These are phyloP conservation scores for Geosmithia putterillii DNA, from an alignment of 2,329 filamentous ascomycete species.

Conservation along the genomic window DNA sequence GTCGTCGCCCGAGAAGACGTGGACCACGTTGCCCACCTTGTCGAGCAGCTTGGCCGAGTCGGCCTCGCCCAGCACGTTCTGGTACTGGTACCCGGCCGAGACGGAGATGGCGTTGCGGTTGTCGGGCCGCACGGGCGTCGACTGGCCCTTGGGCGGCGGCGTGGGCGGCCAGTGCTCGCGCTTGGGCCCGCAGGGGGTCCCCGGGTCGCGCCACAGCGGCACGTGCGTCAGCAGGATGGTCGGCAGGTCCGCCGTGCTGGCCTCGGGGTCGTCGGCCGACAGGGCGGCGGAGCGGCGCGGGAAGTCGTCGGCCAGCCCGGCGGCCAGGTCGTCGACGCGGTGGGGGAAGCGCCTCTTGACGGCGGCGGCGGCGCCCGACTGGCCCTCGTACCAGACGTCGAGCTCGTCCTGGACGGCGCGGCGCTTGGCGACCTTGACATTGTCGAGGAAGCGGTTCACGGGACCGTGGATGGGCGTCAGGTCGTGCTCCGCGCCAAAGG, in stretches of 20 bases:
- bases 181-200: constrained; percentile 76
- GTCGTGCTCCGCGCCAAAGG: constrained; percentile 36
- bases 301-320: constrained; percentile 15
- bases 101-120: constrained; percentile 70
- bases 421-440: constrained; percentile 50
- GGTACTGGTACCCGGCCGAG: constrained; percentile 79
- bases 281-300: constrained; percentile 28
- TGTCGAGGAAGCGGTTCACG: constrained; percentile 61
- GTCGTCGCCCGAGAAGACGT: constrained; percentile 91
- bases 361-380: constrained; percentile 19
- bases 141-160: constrained; percentile 46
- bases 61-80: constrained; percentile 74
- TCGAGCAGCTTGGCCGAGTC: constrained; percentile 67
- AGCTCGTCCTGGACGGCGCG: constrained; percentile 60
- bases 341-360: constrained; percentile 47
- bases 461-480: constrained; percentile 60
- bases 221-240: constrained; percentile 87
- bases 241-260: constrained; percentile 53
- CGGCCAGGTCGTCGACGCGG: constrained; percentile 44
- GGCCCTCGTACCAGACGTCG: constrained; percentile 41
- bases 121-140: constrained; percentile 42
- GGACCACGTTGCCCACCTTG: constrained; percentile 67
- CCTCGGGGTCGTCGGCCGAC: constrained; percentile 29
- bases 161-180: constrained; percentile 75
- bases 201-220: constrained; percentile 69